A percentile compares a stretch with the other conserved stretches of the same genome.
Evolutionary conservation across 2,329 filamentous ascomycete species (phyloP).

Genomic region (Phialophora tarda): DNA sequence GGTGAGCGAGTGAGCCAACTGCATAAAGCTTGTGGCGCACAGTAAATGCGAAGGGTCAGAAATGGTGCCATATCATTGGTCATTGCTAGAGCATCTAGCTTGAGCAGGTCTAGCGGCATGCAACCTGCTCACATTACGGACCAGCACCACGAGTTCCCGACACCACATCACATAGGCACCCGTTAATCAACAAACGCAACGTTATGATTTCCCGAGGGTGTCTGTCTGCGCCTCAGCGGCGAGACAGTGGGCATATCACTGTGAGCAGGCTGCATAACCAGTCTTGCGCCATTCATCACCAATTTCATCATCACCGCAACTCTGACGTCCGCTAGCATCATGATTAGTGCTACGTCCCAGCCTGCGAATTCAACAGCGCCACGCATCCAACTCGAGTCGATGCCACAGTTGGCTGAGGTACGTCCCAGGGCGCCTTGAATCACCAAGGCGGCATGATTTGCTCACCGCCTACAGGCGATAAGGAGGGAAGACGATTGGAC

Average conservation of each 20-base stretch:
- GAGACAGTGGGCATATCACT: neutral
- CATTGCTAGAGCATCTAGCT: too few relatives aligned
- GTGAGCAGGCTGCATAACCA: conserved; percentile 17
- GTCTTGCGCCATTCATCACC: conserved; percentile 9
- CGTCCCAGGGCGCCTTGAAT: conserved; percentile 8
- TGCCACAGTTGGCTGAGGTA: conserved; percentile 20
- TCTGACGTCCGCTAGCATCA: conserved; percentile 10
- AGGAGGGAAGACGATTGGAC: conserved; percentile 20
- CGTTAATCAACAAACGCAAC: too few relatives aligned
- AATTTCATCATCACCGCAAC: conserved; percentile 17
- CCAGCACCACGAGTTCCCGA: too few relatives aligned
- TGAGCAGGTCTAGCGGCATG: too few relatives aligned
- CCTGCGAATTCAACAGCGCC: conserved; percentile 8
- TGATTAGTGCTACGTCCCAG: conserved; percentile 10
- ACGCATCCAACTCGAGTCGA: conserved; percentile 11
- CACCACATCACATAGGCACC: too few relatives aligned
- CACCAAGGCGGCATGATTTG: conserved; percentile 5
- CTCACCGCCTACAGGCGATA: conserved; percentile 15
- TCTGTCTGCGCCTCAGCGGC: too few relatives aligned
- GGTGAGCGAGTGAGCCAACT: neutral
- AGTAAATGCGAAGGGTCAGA: too few relatives aligned
- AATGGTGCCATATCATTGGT: too few relatives aligned
- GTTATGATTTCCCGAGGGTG: neutral
- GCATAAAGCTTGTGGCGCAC: conserved; percentile 1
- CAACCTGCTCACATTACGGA: too few relatives aligned